Base-by-base conservation (phyloP, 345 rosid species). In the Populus euphratica region DNA sequence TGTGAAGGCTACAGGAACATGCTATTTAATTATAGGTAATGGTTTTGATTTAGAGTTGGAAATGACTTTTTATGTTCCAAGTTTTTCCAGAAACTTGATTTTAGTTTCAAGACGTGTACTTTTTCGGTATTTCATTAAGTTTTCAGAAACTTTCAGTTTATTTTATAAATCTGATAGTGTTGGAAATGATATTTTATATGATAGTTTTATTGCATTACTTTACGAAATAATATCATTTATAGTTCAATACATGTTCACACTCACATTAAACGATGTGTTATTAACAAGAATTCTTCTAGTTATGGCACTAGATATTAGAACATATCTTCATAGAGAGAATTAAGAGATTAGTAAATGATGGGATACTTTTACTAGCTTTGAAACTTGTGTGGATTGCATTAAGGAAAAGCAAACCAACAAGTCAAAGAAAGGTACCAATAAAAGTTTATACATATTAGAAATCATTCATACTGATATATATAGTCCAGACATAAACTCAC, bases 1-100 rank as follows among this genome's bases (percentile, higher is more conserved):
- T 38, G 80, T 62, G 33, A 39, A 70, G 36, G 69, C 3, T n/a
- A 5, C 27, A 5, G 17, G 64, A 10, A 41, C 71, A 5, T 77
- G 12, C 0, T 5, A 21, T 13, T 20, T 71, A 6, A 41, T 44
- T 9, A 54, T 67, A 17, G 9, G 10, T 3, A 17, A 2, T 59
- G 13, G 70, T 52, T 79, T 74, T 74, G 21, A 44, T 74, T 79
- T 74, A 3, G 1, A 27, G 18, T 39, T 69, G 10, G 47, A 56
- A 68, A 54, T 11, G 2, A 20, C 44, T 2, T 74, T 79, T 74
- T 68, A 74, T 68, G 49, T 73, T 79, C 64, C 39, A 35, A 5
- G 3, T 41, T 63, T 78, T 16, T 72, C 38, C 10, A 72, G 11
- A 23, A 76, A 78, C 14, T 72, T 70, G 20, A 44, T 78, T 78